phyloP scores from a whole-genome alignment of 1,284 basidiomycete genomes.

The Pseudozyma pruni region DNA sequence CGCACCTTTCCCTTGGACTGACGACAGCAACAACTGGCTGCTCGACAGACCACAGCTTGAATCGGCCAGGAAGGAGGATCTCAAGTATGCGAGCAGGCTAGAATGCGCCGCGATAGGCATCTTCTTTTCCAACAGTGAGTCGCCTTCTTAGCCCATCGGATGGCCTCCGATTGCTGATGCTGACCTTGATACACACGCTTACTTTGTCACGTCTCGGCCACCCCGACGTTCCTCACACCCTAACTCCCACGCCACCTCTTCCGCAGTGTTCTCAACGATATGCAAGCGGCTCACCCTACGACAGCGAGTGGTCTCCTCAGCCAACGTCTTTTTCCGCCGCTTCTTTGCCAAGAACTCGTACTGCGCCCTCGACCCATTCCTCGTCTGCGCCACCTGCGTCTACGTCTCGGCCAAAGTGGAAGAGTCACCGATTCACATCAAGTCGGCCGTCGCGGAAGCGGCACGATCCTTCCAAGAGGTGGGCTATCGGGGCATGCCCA shows the following conservation, averaged over 20 bases:
- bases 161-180: too few relatives aligned
- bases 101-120: constrained; percentile 60
- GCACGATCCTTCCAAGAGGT: constrained; percentile 67
- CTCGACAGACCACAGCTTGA: constrained; percentile 56
- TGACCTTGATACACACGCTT: background rate
- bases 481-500: constrained; percentile 73
- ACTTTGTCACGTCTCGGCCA: too few relatives aligned
- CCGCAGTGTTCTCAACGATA: constrained; percentile 78
- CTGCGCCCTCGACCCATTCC: constrained; percentile 91
- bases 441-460: constrained; percentile 87
- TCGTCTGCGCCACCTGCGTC: constrained; percentile 90
- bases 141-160: background rate
- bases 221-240: background rate
- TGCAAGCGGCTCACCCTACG: constrained; percentile 84
- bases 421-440: constrained; percentile 93
- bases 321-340: constrained; percentile 89
- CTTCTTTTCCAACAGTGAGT: constrained; percentile 61
- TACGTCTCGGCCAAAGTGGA: constrained; percentile 97
- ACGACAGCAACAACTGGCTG: constrained; percentile 62
- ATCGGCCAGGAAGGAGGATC: constrained; percentile 57
- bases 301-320: constrained; percentile 90
- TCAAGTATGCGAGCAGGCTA: constrained; percentile 46
- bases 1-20: background rate
- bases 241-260: background rate
- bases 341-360: constrained; percentile 79